These are phyloP conservation scores for Cerioporus squamosus DNA, from an alignment of 1,284 basidiomycete genomes.

Conservation along the genomic window DNA sequence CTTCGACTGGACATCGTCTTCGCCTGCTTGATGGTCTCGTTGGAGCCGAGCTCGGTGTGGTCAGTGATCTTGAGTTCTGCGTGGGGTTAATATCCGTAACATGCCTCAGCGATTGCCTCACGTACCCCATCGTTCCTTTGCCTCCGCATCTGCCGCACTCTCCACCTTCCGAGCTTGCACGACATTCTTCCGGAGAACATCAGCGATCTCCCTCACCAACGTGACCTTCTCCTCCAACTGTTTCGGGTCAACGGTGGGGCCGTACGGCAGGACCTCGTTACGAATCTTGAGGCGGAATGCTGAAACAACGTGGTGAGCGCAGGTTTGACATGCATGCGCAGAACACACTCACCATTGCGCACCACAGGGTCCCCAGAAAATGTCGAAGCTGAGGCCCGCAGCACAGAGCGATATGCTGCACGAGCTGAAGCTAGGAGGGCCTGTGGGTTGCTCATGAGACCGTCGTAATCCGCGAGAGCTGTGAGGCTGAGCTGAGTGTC, in stretches of 20 bases:
- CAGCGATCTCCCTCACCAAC: conserved; percentile 65
- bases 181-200: conserved; percentile 70
- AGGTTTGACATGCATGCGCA: conserved; percentile 15
- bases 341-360: conserved; percentile 29
- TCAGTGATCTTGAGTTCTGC: conserved; percentile 68
- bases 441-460: conserved; percentile 33
- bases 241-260: conserved; percentile 45
- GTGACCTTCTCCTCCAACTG: conserved; percentile 58
- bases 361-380: conserved; percentile 53
- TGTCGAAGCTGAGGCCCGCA: conserved; percentile 65
- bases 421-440: conserved; percentile 54
- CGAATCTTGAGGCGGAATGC: conserved; percentile 75
- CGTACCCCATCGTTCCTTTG: conserved; percentile 62
- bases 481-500: neutral
- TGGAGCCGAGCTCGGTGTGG: conserved; percentile 77
- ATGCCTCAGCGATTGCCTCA: conserved; percentile 6
- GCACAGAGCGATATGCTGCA: conserved; percentile 71
- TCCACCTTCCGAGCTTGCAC: conserved; percentile 64
- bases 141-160: conserved; percentile 30
- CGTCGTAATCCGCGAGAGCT: neutral
- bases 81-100: conserved; percentile 4
- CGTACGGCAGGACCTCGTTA: conserved; percentile 49
- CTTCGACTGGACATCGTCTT: conserved; percentile 49
- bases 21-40: conserved; percentile 67
- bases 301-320: conserved; percentile 34